phyloP scores from a whole-genome alignment of 2,329 filamentous ascomycete genomes.

The Colletotrichum sojae region DNA sequence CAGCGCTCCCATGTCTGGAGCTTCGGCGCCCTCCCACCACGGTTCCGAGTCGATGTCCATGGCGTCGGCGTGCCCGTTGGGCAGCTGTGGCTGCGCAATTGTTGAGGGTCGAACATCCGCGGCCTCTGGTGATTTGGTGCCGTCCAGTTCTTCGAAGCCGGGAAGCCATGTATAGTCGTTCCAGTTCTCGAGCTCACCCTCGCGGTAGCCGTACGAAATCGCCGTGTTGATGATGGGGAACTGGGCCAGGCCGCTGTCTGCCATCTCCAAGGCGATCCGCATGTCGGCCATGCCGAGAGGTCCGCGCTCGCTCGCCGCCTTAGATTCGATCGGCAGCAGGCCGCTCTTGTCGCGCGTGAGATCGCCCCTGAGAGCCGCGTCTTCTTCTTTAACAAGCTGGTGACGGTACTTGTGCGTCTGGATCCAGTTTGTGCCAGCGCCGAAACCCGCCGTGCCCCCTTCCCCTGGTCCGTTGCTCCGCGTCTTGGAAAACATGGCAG shows the following conservation, averaged over 20 bases:
- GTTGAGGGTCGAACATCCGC: constrained; percentile 51
- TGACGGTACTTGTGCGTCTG: constrained; percentile 84
- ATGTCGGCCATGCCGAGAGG: constrained; percentile 85
- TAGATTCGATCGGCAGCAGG: constrained; percentile 84
- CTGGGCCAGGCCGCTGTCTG: constrained; percentile 81
- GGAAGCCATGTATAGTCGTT: constrained; percentile 71
- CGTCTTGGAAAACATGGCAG: constrained; percentile 74
- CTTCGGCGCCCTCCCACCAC: constrained; percentile 74
- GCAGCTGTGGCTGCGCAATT: constrained; percentile 48
- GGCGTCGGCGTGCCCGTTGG: constrained; percentile 67
- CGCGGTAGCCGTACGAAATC: constrained; percentile 79
- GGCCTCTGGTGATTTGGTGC: constrained; percentile 40
- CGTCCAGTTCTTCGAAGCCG: constrained; percentile 27
- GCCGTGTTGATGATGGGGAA: constrained; percentile 82
- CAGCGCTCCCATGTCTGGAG: constrained; percentile 65
- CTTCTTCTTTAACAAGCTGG: constrained; percentile 83
- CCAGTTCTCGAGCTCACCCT: constrained; percentile 81
- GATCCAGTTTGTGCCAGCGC: constrained; percentile 78
- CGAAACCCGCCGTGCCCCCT: constrained; percentile 73
- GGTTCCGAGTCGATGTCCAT: constrained; percentile 72
- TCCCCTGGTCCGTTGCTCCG: constrained; percentile 76
- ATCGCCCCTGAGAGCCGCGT: constrained; percentile 79
- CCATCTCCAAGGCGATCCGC: constrained; percentile 80
- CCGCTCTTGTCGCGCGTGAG: constrained; percentile 81
- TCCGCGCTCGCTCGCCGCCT: constrained; percentile 78